phyloP scores from a whole-genome alignment of 2,329 filamentous ascomycete species.

The Thermothelomyces thermophilus region DNA sequence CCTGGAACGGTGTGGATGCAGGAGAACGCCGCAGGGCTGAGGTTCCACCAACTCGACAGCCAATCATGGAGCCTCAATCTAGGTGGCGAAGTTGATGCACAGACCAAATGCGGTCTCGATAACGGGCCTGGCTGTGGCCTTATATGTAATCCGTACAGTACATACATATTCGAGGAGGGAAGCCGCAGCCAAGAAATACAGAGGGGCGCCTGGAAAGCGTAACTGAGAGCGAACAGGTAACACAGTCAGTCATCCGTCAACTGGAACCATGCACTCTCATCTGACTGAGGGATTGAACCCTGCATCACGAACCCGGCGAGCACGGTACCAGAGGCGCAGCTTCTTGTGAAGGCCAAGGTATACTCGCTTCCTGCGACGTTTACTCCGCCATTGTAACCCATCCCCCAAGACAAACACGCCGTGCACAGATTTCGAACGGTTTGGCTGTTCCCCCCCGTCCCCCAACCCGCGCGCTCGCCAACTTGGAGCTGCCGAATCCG shows the following conservation, averaged over 20 bases:
- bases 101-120: conserved; percentile 8
- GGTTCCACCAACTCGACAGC: neutral
- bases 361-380: neutral
- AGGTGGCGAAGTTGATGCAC: conserved; percentile 10
- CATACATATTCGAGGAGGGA: no score
- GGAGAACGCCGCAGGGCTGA: conserved; percentile 7
- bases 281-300: neutral
- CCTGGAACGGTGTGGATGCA: neutral
- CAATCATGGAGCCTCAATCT: neutral
- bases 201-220: neutral
- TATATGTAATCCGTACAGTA: no score
- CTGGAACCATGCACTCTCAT: no score
- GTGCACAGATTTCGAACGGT: neutral
- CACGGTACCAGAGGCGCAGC: neutral
- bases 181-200: neutral
- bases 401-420: neutral
- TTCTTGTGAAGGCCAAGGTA: neutral
- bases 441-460: neutral
- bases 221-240: no score
- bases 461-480: no score
- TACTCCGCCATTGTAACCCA: neutral
- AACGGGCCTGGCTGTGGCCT: conserved; percentile 14
- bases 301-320: neutral
- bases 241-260: no score
- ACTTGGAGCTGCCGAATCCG: no score